These are phyloP conservation scores for Myxozyma udenii DNA, from an alignment of 805 yeast genomes.

Conservation along the genomic window DNA sequence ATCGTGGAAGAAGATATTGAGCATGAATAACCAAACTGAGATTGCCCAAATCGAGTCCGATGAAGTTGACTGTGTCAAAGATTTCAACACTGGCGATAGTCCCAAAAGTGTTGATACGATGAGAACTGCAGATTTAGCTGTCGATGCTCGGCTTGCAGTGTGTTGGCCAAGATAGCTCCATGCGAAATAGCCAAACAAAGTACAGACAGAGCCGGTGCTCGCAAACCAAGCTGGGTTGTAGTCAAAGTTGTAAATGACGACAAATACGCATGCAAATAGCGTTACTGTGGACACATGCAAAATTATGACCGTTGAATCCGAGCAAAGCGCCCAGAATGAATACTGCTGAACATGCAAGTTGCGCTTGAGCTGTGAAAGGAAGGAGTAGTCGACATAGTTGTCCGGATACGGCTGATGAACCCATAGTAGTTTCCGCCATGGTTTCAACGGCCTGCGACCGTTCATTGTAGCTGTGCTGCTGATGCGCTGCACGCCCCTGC, in stretches of 20 bases:
- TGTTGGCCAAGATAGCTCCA: conserved; percentile 31
- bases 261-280: conserved; percentile 65
- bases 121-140: conserved; percentile 59
- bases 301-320: conserved; percentile 67
- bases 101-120: conserved; percentile 70
- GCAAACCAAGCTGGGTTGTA: conserved; percentile 38
- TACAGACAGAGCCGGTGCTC: conserved; percentile 32
- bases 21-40: conserved; percentile 70
- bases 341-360: conserved; percentile 72
- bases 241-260: conserved; percentile 44
- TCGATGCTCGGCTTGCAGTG: conserved; percentile 14
- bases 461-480: too few species aligned
- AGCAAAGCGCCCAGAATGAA: conserved; percentile 59
- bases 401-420: conserved; percentile 83
- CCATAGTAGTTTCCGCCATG: conserved; percentile 87
- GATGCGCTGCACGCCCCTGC: too few species aligned
- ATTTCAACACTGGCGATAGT: conserved; percentile 83
- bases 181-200: conserved; percentile 32
- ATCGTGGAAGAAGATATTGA: conserved; percentile 66
- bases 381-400: conserved; percentile 79
- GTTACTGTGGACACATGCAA: conserved; percentile 63
- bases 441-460: too few species aligned
- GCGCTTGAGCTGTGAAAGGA: conserved; percentile 73
- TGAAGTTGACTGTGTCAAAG: conserved; percentile 82
- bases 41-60: conserved; percentile 95